Base-by-base conservation (phyloP, 257 asterid genomes). In the Craterostigma plantagineum region DNA sequence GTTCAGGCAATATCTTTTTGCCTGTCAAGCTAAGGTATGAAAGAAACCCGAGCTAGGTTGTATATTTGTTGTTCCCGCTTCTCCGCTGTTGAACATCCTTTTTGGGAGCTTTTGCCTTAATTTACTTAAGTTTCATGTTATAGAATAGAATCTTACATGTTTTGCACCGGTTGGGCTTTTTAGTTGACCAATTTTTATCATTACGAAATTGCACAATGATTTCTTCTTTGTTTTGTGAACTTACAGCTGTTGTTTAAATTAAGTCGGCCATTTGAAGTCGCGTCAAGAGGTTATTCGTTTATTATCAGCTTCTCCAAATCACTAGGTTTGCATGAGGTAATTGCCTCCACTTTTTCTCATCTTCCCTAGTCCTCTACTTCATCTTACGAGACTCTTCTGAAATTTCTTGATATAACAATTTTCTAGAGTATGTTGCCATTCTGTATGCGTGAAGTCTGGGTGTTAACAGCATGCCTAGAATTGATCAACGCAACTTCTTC, bases 381-480 rank as follows among this genome's bases (percentile, higher is more conserved):
- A 15, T 4, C 46, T 1, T 44, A 14, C 35, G 42, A 38, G 42
- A 38, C 57, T 44, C 36, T 64, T 46, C 50, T 41, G 38, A 58
- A 47, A 50, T 7, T 39, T 34, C 14, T 56, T 52, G 56, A 13
- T 54, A 41, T 46, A 49, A 46, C 53, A 35, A 45, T 65, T 34
- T 56, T 45, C 16, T 86, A 90, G 99, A 70, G 68, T 46, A 59
- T 42, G 50, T 63, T 90, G 61, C 99, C 99, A 12, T 90, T 83
- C 71, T 90, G 99, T 55, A 62, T 73, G 76, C 99, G 95, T 42
- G 99, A 90, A 79, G 95, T 81, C 18, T 90, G 99, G 99, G 93
- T 90, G 16, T 63, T 83, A 58, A 79, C 80, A 18, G 95, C 94
- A 61, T 83, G 95, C 74, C 62, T 79, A 77, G 75, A 74, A 50